phyloP scores from a whole-genome alignment of 2,329 filamentous ascomycete species.

The Uncinocarpus reesii region DNA sequence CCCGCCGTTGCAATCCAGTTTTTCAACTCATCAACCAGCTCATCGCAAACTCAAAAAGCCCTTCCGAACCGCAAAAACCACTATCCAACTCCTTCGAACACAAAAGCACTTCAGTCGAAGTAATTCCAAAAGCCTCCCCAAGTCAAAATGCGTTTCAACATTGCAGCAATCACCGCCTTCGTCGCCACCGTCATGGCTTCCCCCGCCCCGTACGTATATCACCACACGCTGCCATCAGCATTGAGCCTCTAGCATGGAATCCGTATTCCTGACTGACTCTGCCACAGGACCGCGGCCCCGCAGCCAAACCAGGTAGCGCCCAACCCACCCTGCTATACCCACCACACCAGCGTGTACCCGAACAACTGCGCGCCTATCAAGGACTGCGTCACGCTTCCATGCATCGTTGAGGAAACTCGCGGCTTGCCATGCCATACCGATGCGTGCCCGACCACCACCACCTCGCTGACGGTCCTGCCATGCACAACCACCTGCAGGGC shows the following conservation, averaged over 20 bases:
- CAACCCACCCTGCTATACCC: conserved; percentile 14
- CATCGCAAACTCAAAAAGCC: background rate
- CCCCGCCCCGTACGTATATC: conserved; percentile 4
- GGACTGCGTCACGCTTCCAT: conserved; percentile 13
- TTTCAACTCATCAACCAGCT: background rate
- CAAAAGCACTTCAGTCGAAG: background rate
- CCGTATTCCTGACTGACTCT: no score
- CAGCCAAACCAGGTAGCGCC: background rate
- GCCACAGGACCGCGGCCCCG: background rate
- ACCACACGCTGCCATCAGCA: no score
- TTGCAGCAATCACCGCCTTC: background rate
- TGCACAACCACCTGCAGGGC: conserved; percentile 13
- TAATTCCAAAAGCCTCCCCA: background rate
- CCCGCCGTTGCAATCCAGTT: background rate
- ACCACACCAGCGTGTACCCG: conserved; percentile 13
- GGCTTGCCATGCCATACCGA: conserved; percentile 14
- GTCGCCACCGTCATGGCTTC: background rate
- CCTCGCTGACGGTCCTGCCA: conserved; percentile 10
- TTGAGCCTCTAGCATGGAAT: no score
- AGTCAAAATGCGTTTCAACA: conserved; percentile 6
- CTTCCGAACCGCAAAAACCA: background rate
- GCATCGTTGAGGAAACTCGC: conserved; percentile 13
- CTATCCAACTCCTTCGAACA: background rate
- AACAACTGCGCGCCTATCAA: conserved; percentile 2
- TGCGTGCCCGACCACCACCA: conserved; percentile 12